These are phyloP conservation scores for Henckelia pumila DNA, from an alignment of 257 asterid genomes.

Conservation along the genomic window DNA sequence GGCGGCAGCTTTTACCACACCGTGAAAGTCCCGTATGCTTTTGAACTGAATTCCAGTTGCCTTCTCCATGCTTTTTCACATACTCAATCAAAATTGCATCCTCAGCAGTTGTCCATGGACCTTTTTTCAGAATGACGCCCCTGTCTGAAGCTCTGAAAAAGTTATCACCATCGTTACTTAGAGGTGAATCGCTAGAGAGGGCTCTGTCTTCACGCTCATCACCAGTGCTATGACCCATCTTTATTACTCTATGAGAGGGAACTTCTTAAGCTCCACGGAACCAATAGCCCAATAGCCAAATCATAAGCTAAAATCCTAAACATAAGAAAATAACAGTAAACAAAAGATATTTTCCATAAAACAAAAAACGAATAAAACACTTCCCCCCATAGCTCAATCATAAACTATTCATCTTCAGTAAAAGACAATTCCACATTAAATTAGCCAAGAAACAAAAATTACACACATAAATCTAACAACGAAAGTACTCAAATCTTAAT, in stretches of 20 bases:
- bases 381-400: too few species aligned
- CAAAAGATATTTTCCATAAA: too few species aligned
- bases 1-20: conserved; percentile 70
- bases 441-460: too few species aligned
- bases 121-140: conserved; percentile 53
- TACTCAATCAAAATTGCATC: conserved; percentile 58
- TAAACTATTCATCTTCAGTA: too few species aligned
- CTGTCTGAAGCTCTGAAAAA: conserved; percentile 37
- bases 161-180: conserved; percentile 46
- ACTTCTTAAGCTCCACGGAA: conserved; percentile 20
- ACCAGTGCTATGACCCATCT: conserved; percentile 42
- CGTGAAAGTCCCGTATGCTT: conserved; percentile 63
- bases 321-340: conserved; percentile 27
- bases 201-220: conserved; percentile 48
- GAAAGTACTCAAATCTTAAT: too few species aligned
- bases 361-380: too few species aligned
- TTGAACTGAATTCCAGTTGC: conserved; percentile 75
- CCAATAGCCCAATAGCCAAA: conserved; percentile 30
- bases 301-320: not conserved
- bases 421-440: too few species aligned
- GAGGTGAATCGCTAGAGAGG: conserved; percentile 54
- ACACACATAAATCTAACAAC: too few species aligned
- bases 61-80: conserved; percentile 66
- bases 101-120: conserved; percentile 72
- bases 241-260: not conserved